These are phyloP conservation scores for Ceratocystis eucalypticola DNA, from an alignment of 2,329 filamentous ascomycete species.

Conservation along the genomic window DNA sequence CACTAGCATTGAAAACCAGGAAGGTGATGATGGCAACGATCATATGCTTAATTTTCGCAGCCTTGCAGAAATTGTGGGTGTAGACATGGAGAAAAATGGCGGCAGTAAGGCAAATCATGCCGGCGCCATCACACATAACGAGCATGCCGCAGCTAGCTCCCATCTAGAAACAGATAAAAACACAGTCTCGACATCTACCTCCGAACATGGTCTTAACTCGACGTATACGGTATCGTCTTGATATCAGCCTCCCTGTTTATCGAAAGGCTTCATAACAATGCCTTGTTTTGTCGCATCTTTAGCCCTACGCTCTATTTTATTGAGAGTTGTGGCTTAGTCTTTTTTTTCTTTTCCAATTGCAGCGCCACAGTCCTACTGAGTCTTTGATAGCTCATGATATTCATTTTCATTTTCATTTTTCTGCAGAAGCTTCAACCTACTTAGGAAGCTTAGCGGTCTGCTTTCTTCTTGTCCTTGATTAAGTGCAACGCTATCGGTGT, in stretches of 20 bases:
- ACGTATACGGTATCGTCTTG: background rate
- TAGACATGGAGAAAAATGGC: constrained; percentile 30
- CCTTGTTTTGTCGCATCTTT: background rate
- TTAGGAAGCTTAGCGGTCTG: background rate
- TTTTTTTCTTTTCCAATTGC: background rate
- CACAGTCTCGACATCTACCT: background rate
- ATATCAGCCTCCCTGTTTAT: background rate
- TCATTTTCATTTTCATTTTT: background rate
- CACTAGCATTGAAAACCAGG: constrained; percentile 36
- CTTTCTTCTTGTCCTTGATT: background rate
- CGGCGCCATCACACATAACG: constrained; percentile 10
- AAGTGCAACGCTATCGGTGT: background rate
- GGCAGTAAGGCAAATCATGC: constrained; percentile 10
- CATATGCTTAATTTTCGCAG: constrained; percentile 87
- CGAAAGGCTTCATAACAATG: background rate
- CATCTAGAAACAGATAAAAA: background rate
- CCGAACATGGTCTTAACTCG: background rate
- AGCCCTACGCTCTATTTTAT: background rate
- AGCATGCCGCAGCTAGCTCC: constrained; percentile 8
- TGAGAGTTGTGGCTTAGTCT: background rate
- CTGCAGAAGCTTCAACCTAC: background rate
- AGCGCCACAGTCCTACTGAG: background rate
- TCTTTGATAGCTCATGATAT: background rate
- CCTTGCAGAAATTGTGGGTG: constrained; percentile 69
- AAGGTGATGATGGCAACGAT: constrained; percentile 47